Conservation (phyloP, 371 early-diverging fungal species). For the Coemansia linderi region DNA sequence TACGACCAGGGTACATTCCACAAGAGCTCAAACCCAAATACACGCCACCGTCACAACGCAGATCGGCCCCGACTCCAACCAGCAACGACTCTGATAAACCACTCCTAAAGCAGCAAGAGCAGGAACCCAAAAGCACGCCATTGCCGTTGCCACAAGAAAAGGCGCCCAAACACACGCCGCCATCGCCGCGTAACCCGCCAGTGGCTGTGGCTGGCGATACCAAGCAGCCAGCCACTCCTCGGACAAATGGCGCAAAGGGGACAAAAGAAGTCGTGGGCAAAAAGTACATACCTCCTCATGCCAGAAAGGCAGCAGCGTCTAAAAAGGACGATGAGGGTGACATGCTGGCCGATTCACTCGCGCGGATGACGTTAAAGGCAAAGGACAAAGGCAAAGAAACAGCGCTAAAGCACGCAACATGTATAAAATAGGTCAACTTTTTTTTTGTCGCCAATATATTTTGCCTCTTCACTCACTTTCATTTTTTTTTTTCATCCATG, state of each 20-base stretch:
- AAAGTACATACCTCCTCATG: constrained; percentile 12
- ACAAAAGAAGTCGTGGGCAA: background rate
- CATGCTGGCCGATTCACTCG: constrained; percentile 4
- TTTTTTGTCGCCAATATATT: background rate
- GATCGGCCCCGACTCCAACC: background rate
- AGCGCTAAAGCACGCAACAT: background rate
- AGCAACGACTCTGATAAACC: background rate
- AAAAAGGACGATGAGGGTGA: constrained; percentile 1
- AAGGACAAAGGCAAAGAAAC: background rate
- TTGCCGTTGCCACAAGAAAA: background rate
- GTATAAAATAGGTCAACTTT: background rate
- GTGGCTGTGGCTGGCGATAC: no score
- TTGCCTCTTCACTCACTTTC: background rate
- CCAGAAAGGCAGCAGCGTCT: background rate
- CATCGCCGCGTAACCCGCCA: no score
- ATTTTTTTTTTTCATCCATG: constrained; percentile 1
- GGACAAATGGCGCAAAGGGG: background rate
- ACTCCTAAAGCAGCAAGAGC: background rate
- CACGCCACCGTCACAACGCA: constrained; percentile 16
- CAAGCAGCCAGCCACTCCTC: background rate
- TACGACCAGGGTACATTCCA: constrained; percentile 21
- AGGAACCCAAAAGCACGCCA: no score
- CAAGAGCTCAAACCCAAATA: constrained; percentile 20
- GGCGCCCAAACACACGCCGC: background rate
- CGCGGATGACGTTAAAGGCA: background rate